Evolutionary conservation across 2,329 filamentous ascomycete genomes (phyloP).

Genomic region (Curvularia eragrostidis): DNA sequence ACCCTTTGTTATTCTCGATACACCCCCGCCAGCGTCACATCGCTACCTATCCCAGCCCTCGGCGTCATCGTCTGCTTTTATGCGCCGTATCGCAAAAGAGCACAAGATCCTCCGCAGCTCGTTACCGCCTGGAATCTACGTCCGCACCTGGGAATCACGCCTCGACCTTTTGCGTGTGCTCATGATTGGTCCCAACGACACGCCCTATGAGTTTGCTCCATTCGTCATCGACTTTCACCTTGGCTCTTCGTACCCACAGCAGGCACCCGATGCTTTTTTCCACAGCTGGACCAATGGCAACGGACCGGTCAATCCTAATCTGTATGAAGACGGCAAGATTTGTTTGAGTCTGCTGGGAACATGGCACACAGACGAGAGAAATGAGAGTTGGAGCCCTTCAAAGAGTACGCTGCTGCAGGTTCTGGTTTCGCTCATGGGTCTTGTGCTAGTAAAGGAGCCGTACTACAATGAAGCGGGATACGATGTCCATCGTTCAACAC

Average conservation of each 20-base stretch:
- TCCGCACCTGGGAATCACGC: conserved; percentile 65
- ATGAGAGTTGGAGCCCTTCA: conserved; percentile 61
- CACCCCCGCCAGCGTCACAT: conserved; percentile 42
- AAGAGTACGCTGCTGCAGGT: conserved; percentile 65
- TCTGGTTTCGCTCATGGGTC: conserved; percentile 62
- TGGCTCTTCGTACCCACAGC: conserved; percentile 56
- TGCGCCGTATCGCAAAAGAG: conserved; percentile 64
- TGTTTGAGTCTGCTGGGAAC: conserved; percentile 66
- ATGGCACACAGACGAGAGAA: conserved; percentile 61
- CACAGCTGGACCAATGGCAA: conserved; percentile 64
- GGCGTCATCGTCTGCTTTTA: conserved; percentile 53
- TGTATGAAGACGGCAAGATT: conserved; percentile 69
- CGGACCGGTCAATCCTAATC: conserved; percentile 66
- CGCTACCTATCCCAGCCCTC: conserved; percentile 48
- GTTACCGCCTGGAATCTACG: conserved; percentile 63
- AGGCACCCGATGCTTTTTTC: conserved; percentile 63
- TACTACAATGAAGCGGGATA: conserved; percentile 71
- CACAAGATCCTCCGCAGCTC: conserved; percentile 63
- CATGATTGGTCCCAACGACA: conserved; percentile 65
- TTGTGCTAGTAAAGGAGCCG: conserved; percentile 65
- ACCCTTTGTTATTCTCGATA: conserved; percentile 48
- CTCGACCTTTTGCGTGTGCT: conserved; percentile 65
- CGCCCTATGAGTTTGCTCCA: conserved; percentile 66
- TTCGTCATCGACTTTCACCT: conserved; percentile 67
- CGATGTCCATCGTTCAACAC: conserved; percentile 58